Evolutionary conservation across 495 filamentous ascomycete species (phyloP).

Genomic region (Penicillium roqueforti): DNA sequence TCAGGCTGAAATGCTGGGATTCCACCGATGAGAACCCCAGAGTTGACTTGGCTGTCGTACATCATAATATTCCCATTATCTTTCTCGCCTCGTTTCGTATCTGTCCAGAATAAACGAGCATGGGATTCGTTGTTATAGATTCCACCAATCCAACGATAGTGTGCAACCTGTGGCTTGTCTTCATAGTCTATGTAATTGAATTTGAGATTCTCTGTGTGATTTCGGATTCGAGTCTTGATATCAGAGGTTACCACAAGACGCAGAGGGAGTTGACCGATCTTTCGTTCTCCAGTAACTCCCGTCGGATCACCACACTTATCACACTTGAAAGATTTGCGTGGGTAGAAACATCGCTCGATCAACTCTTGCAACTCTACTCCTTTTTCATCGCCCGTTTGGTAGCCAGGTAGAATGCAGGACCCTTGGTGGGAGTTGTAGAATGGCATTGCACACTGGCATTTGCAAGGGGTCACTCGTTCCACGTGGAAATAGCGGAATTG

Average conservation of each 20-base stretch:
- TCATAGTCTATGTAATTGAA: slow-evolving; percentile 22
- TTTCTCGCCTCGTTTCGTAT: slow-evolving; percentile 25
- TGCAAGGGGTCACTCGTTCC: slow-evolving; percentile 8
- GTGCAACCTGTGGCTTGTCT: slow-evolving; percentile 9
- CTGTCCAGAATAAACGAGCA: slow-evolving; percentile 36
- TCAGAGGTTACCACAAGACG: slow-evolving; percentile 28
- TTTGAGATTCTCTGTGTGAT: slow-evolving; percentile 31
- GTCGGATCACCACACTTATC: slow-evolving; percentile 1
- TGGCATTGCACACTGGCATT: not conserved
- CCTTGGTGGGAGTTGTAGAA: slow-evolving; percentile 1
- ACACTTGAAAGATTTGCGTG: slow-evolving; percentile 5
- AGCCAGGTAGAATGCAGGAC: slow-evolving; percentile 8
- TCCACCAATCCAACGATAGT: slow-evolving; percentile 44
- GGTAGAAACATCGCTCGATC: slow-evolving; percentile 12
- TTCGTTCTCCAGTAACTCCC: not conserved
- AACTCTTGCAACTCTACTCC: slow-evolving; percentile 17
- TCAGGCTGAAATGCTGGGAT: slow-evolving; percentile 6
- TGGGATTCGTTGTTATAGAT: slow-evolving; percentile 27
- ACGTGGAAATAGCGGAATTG: slow-evolving; percentile 24
- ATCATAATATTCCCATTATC: slow-evolving; percentile 17
- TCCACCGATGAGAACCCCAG: slow-evolving; percentile 27
- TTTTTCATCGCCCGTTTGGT: not conserved
- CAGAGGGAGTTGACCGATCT: slow-evolving; percentile 24
- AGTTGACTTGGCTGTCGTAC: slow-evolving; percentile 27
- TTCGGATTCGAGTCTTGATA: not conserved